Conservation (phyloP, 169 alveolate genomes). For the Prorocentrum cordatum region DNA sequence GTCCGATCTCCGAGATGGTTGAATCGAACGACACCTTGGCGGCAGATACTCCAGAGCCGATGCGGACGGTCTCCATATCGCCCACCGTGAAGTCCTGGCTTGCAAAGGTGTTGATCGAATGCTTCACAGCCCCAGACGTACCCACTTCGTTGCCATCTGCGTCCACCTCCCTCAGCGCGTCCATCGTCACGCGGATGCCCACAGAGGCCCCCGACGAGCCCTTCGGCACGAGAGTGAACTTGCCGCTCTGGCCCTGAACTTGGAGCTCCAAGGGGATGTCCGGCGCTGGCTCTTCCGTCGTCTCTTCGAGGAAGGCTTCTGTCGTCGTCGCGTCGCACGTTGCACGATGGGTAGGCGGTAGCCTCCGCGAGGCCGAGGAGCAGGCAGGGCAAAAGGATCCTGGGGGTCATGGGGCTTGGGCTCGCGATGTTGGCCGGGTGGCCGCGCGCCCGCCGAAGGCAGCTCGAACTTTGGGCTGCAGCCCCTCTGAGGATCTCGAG, state of each 20-base stretch:
- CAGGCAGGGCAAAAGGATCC: too few relatives aligned
- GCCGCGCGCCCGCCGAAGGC: too few relatives aligned
- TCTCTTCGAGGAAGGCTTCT: too few relatives aligned
- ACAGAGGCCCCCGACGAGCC: background rate
- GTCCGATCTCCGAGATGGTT: slow-evolving; percentile 4
- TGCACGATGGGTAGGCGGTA: too few relatives aligned
- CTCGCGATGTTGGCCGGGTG: too few relatives aligned
- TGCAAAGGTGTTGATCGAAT: slow-evolving; percentile 3
- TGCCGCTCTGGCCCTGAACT: slow-evolving; percentile 9
- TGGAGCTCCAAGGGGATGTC: slow-evolving; percentile 19
- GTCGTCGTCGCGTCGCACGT: too few relatives aligned
- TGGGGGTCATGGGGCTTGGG: too few relatives aligned
- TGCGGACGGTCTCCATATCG: background rate
- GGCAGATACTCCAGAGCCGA: background rate
- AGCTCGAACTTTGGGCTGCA: too few relatives aligned
- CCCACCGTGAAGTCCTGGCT: slow-evolving; percentile 3
- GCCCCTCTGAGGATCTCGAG: too few relatives aligned
- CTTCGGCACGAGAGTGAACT: slow-evolving; percentile 3
- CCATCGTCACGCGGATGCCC: slow-evolving; percentile 21
- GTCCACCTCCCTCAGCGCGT: background rate
- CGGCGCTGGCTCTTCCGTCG: too few relatives aligned
- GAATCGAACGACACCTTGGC: slow-evolving; percentile 15
- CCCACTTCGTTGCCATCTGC: background rate
- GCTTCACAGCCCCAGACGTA: background rate
- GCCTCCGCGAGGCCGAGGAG: too few relatives aligned